Conservation (phyloP, 768 basidiomycete species). For the Tremella yokohamensis region DNA sequence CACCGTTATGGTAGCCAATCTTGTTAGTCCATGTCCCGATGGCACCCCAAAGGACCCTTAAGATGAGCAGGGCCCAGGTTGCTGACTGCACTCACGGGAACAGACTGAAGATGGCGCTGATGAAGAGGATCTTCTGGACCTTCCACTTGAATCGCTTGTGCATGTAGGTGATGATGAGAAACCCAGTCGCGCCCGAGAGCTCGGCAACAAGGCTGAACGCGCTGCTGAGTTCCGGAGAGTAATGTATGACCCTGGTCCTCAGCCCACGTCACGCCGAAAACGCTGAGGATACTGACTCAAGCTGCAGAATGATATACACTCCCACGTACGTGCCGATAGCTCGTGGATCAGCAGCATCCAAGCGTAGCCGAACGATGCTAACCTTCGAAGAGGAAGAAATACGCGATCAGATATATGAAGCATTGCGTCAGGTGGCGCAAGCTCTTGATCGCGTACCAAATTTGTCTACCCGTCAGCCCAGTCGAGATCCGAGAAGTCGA, state of each 20-base stretch:
- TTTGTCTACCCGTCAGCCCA: conserved; percentile 5
- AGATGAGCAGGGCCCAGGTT: neutral
- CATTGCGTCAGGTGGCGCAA: conserved; percentile 13
- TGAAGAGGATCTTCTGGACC: conserved; percentile 9
- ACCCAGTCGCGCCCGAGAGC: conserved; percentile 12
- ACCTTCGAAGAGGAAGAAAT: conserved; percentile 16
- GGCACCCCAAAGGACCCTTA: conserved; percentile 12
- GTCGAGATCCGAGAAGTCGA: neutral
- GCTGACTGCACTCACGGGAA: conserved; percentile 5
- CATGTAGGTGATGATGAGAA: conserved; percentile 6
- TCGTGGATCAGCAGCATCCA: neutral
- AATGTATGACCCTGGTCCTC: conserved; percentile 13
- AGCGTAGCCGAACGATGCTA: neutral
- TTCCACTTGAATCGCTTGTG: conserved; percentile 14
- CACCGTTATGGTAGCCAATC: conserved; percentile 18
- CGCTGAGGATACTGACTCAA: conserved; percentile 4
- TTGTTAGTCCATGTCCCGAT: conserved; percentile 12
- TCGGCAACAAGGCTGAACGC: conserved; percentile 8
- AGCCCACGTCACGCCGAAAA: neutral
- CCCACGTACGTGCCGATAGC: conserved; percentile 18
- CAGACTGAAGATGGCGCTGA: conserved; percentile 17
- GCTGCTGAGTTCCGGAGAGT: conserved; percentile 12
- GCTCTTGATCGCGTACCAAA: conserved; percentile 12
- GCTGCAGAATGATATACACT: conserved; percentile 14
- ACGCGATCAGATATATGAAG: conserved; percentile 16